Conservation (phyloP, 805 yeast genomes). For the Candida ponderosae region DNA sequence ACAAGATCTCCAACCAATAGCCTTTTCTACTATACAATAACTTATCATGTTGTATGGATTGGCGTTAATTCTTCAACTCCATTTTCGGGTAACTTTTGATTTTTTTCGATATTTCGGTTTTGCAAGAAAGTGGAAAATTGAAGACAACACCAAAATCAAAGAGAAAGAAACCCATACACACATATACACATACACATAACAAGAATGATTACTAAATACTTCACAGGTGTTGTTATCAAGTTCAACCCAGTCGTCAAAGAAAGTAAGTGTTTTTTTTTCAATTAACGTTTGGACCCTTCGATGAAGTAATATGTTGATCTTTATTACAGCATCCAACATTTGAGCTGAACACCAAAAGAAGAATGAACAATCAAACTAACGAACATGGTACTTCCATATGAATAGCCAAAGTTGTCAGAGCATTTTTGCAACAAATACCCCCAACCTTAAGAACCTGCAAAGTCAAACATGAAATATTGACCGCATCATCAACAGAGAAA, state of each 20-base stretch:
- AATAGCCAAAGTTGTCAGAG: constrained; percentile 67
- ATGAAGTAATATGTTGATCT: neutral
- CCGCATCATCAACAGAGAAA: constrained; percentile 30
- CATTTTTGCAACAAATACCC: constrained; percentile 74
- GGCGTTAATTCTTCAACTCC: too few relatives aligned
- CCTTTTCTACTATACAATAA: too few relatives aligned
- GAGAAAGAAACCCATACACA: too few relatives aligned
- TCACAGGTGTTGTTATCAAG: constrained; percentile 65
- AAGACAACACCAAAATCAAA: too few relatives aligned
- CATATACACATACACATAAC: too few relatives aligned
- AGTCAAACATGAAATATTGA: constrained; percentile 59
- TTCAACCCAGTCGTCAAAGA: constrained; percentile 73
- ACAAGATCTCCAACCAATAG: too few relatives aligned
- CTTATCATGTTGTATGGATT: too few relatives aligned
- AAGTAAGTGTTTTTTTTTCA: constrained; percentile 29
- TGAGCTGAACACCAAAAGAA: constrained; percentile 2
- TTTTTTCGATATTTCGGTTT: too few relatives aligned
- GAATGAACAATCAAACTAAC: neutral
- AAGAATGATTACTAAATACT: constrained; percentile 92
- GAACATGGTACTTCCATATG: neutral
- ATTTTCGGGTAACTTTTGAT: too few relatives aligned
- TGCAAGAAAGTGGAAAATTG: too few relatives aligned
- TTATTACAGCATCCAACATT: constrained; percentile 8
- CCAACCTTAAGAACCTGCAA: constrained; percentile 58
- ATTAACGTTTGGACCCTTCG: neutral